Evolutionary conservation across 208 protist genomes (phyloP), one percentile per base, ranked within the genome.

Genomic region (Trichomonas tenax): DNA sequence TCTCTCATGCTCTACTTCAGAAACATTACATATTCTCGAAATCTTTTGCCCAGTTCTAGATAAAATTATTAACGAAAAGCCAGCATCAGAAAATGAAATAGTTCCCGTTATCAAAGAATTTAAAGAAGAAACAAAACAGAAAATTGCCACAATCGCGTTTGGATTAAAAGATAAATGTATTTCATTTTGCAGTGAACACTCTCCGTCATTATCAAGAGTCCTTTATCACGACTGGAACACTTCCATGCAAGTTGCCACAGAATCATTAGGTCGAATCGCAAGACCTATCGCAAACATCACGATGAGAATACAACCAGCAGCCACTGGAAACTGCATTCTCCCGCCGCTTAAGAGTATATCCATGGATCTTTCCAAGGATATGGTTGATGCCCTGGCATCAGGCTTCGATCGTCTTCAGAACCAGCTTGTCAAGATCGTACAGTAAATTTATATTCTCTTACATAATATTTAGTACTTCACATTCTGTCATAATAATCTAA

Each of bases 321-420:
- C 86, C 9, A 38, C 11, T 48, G 40, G 40, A 51, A 51, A 93
- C 6, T n/a, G 17, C 4, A 15, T 93, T 1, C 86, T 93, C 31
- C 86, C 86, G 3, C 86, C 86, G 14, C 44, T 93, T 17, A 6
- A 51, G 44, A 93, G 86, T 51, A 31, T 93, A 48, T 93, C 86
- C 6, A 93, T 93, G 86, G 44, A 93, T 48, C 44, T 93, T 58
- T 41, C 86, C 17, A 93, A 93, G 45, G 86, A 93, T 93, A 41
- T 93, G 23, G 45, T 93, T 38, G 86, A 93, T 51, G 86, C 86
- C 21, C 34, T 93, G 2, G 45, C 15, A 17, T 93, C 86, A 9
- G 86, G 86, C 11, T 93, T 93, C 44, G 86, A 93, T 93, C 86
- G 86, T 51, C 86, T 93, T 36, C 86, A 93, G 44, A 93, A 93